phyloP scores from a whole-genome alignment of 2,329 filamentous ascomycete species.

The Thermothelomyces thermophilus region DNA sequence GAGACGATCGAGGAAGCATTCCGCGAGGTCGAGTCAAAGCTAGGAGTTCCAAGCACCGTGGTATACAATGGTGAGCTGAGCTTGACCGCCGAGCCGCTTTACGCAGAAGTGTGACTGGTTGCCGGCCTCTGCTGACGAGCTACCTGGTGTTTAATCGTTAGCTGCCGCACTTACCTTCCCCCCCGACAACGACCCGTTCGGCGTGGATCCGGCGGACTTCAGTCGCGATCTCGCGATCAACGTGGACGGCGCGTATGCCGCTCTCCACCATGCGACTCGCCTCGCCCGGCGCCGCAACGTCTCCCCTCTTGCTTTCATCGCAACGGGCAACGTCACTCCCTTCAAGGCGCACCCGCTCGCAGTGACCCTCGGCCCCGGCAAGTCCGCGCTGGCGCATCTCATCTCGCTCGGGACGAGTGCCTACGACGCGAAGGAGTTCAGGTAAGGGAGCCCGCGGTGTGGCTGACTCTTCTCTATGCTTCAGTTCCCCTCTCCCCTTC shows the following conservation, averaged over 20 bases:
- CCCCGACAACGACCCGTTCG: constrained; percentile 1
- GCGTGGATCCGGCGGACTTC: not conserved
- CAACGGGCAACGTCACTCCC: constrained; percentile 6
- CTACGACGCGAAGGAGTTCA: constrained; percentile 1
- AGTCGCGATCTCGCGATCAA: constrained; percentile 1
- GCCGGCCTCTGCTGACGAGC: too few relatives aligned
- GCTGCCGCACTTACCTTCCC: constrained; percentile 2
- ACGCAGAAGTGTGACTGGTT: too few relatives aligned
- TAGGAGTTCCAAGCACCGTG: not conserved
- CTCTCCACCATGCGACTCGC: constrained; percentile 2
- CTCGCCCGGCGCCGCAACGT: not conserved
- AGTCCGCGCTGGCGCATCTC: not conserved
- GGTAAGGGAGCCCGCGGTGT: not conserved
- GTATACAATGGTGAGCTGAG: not conserved
- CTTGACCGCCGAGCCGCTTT: too few relatives aligned
- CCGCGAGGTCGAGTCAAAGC: not conserved
- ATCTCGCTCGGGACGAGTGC: not conserved
- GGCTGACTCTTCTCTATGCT: not conserved
- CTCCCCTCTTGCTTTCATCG: not conserved
- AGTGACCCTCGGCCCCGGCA: constrained; percentile 1
- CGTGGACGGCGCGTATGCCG: not conserved
- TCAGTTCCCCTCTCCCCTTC: too few relatives aligned
- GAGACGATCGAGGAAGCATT: constrained; percentile 1
- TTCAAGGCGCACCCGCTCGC: not conserved
- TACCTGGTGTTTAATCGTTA: not conserved